Base-by-base conservation (phyloP, 208 protist genomes). In the Leishmania arabica region DNA sequence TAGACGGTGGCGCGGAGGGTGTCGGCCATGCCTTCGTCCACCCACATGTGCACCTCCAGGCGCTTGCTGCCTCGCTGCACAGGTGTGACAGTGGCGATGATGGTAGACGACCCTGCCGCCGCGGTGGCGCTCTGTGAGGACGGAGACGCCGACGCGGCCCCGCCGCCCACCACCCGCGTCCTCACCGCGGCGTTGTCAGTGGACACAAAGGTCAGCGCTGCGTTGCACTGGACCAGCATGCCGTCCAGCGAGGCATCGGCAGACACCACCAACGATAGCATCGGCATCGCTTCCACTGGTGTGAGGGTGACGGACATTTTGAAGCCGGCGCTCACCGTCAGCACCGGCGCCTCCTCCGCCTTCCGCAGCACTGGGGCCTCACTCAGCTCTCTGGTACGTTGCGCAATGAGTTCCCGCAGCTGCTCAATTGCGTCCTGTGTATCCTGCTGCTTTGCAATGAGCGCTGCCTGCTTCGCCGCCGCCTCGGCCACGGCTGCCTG, bases 291-390 rank as follows among this genome's bases (percentile, higher is more conserved):
- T 7, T 86, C 86, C 21, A 92, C 79, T 13, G 92, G 90, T 1
- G 80, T 85, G 37, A 97, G 87, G 37, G 80, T 81, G 17, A 94
- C 80, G 19, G 85, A 86, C 34, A 89, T 71, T 7, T 85, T 92
- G 71, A 97, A 95, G 69, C 88, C 92, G 37, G 91, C 90, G 31
- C 90, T 90, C 17, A 96, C 84, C 45, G 91, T 91, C 37, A 90
- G 70, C 45, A 92, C 65, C 11, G 87, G 79, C 5, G 83, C 80
- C 49, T 77, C 62, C 72, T 60, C 64, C 64, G 79, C 75, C n/a
- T 74, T 56, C 0, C 70, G 71, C 4, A 84, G 90, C 42, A 47
- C 56, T 42, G 64, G 71, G 7, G 88, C 86, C 62, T 64, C 74
- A 40, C 64, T 79, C 40, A 95, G 84, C 73, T 93, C 89, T 60